Evolutionary conservation across 768 basidiomycete species (phyloP).

Genomic region (Boletus tylopilopsis): DNA sequence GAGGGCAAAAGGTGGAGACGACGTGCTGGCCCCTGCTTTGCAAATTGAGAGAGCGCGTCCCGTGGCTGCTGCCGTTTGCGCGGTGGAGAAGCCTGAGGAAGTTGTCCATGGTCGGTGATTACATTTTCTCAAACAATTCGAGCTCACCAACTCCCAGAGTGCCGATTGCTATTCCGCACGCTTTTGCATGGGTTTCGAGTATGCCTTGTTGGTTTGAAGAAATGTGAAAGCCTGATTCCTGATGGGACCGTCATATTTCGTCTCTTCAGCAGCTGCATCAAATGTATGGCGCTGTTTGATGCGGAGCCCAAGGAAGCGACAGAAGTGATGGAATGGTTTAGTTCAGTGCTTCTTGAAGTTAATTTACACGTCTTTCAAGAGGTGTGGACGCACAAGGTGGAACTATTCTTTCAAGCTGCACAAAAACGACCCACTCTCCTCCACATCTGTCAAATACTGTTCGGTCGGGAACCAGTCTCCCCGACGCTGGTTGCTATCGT

Average conservation of each 20-base stretch:
- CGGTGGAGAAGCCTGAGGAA: conserved; percentile 79
- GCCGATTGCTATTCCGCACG: conserved; percentile 80
- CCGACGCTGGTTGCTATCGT: conserved; percentile 86
- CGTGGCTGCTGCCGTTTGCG: conserved; percentile 70
- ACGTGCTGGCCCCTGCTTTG: conserved; percentile 48
- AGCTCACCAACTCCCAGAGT: conserved; percentile 49
- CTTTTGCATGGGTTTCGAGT: conserved; percentile 86
- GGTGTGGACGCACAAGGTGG: conserved; percentile 92
- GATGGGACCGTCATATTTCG: conserved; percentile 86
- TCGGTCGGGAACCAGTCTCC: conserved; percentile 71
- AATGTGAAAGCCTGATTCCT: conserved; percentile 71
- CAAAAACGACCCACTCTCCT: conserved; percentile 76
- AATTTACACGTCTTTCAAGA: conserved; percentile 93
- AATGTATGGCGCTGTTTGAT: conserved; percentile 82
- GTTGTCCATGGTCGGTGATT: conserved; percentile 64
- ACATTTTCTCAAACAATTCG: not conserved
- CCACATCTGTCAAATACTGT: conserved; percentile 80
- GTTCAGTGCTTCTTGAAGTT: conserved; percentile 71
- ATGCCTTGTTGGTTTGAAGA: conserved; percentile 70
- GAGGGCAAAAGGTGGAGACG: conserved; percentile 37
- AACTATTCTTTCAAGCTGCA: conserved; percentile 80
- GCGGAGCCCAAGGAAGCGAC: conserved; percentile 62
- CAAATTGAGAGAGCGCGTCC: conserved; percentile 86
- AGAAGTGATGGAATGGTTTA: conserved; percentile 82
- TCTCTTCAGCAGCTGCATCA: conserved; percentile 81